Evolutionary conservation across 371 early-diverging fungal genomes (phyloP).

Genomic region (Synchytrium microbalum): DNA sequence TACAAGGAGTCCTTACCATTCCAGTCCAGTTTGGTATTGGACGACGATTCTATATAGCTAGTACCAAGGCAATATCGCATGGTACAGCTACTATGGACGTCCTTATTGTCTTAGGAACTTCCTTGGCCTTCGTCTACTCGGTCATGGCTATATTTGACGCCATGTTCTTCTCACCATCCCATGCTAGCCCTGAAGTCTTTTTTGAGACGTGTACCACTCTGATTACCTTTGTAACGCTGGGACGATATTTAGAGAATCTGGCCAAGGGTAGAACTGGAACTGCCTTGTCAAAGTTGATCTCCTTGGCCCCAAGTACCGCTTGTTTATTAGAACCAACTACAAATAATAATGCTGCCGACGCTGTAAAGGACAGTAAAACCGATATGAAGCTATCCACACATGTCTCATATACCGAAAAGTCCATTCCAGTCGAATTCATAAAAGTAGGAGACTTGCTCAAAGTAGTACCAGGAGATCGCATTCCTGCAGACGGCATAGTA

Average conservation of each 20-base stretch:
- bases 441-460: constrained; percentile 77
- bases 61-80: constrained; percentile 71
- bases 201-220: constrained; percentile 89
- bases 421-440: constrained; percentile 78
- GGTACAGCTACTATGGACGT: constrained; percentile 93
- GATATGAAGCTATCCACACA: constrained; percentile 25
- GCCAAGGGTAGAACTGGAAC: constrained; percentile 89
- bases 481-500: constrained; percentile 90
- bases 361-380: constrained; percentile 24
- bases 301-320: constrained; percentile 71
- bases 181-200: constrained; percentile 67
- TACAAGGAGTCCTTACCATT: constrained; percentile 62
- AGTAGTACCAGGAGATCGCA: constrained; percentile 85
- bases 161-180: constrained; percentile 28
- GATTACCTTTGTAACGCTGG: constrained; percentile 82
- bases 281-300: constrained; percentile 81
- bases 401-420: constrained; percentile 51
- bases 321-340: constrained; percentile 39
- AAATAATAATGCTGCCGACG: too few relatives aligned
- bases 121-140: constrained; percentile 74
- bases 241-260: constrained; percentile 84
- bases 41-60: constrained; percentile 63
- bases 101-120: constrained; percentile 79
- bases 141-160: constrained; percentile 50
- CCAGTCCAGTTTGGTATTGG: constrained; percentile 92